Evolutionary conservation across 129 eudicot species (phyloP), one percentile per base, ranked within the genome.

Genomic region (Dittrichia graveolens): DNA sequence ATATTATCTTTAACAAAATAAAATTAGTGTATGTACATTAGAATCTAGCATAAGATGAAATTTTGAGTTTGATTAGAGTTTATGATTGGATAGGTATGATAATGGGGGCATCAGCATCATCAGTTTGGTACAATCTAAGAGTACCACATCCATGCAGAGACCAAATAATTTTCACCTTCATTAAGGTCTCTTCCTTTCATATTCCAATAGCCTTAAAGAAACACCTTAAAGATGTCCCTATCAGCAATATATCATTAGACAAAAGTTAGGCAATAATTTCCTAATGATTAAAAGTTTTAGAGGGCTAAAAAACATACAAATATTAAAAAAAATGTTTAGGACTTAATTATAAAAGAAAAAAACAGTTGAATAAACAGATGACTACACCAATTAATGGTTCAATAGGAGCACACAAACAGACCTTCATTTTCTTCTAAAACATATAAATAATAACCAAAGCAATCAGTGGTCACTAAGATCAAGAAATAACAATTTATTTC

Each of bases 101-200:
- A 70, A 91, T 91, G 97, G 97, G 95, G 47, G 73, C 98, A 71
- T 87, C 97, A 35, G 89, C 89, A 66, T 78, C 98, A 54, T 92
- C 98, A 75, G 88, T 92, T 62, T 92, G 91, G 89, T 92, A 92
- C 85, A 92, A 92, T 75, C 62, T 92, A 45, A 87, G 96, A 72
- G 98, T 92, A 60, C 88, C 72, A 18, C 98, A 92, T 80, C 98
- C n/a, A n/a, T n/a, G n/a, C n/a, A n/a, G n/a, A n/a, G n/a, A n/a
- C n/a, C n/a, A 18, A 70, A 64, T 48, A 42, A 16, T 45, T 45
- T 52, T 63, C 75, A 94, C 99, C 93, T 88, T 88, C 81, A 88
- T 16, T 41, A 81, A 4, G 10, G 93, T 86, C 86, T 94, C 99
- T 70, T 86, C 96, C 79, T 90, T 90, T 96, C 99, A 94, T 97